Base-by-base conservation (phyloP, 2,329 filamentous ascomycete species). In the Apiospora koreana region DNA sequence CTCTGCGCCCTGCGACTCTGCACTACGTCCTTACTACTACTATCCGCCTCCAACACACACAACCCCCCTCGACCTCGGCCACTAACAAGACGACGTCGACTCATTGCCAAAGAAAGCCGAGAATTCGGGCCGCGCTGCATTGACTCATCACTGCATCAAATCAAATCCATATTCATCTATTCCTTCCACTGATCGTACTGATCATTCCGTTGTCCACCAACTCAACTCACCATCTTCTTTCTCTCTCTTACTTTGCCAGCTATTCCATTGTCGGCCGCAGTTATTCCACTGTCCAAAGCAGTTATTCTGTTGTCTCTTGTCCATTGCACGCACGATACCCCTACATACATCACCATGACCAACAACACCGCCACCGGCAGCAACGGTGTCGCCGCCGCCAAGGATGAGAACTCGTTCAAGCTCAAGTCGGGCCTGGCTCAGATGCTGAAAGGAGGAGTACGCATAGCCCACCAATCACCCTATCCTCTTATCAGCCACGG, bases 371-470 rank as follows among this genome's bases (percentile, higher is more conserved):
- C 58, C 71, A 64, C 65, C 64, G 69, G 66, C 68, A 64, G 69
- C 71, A 75, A 71, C 73, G 71, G 71, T 72, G 62, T 70, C 23
- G 58, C 71, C 70, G 50, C 65, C 3, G 69, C 71, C 69, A 58
- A 71, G 70, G 72, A 73, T 71, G 71, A 83, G 75, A 84, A 82
- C 74, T 87, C 89, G 82, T 97, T 98, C 83, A 91, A 91, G 75
- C 92, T 98, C 88, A 99, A 99, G 89, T 93, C 94, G 69, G 96
- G 95, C 71, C 87, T 99, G 74, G 96, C 96, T 31, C 93, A 97
- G 83, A 99, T 99, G 96, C 87, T 98, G 83, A 98, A 98, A 88
- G 96, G 96, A 80, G 96, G 96, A 78, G 96, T 68, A 48, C 48
- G 65, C 31, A 48, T n/a, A 14, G n/a, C n/a, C n/a, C n/a, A n/a